A percentile compares a stretch with the other conserved stretches of the same genome.
These are phyloP conservation scores for Clavispora fructus DNA, from an alignment of 805 yeast genomes.

Conservation along the genomic window DNA sequence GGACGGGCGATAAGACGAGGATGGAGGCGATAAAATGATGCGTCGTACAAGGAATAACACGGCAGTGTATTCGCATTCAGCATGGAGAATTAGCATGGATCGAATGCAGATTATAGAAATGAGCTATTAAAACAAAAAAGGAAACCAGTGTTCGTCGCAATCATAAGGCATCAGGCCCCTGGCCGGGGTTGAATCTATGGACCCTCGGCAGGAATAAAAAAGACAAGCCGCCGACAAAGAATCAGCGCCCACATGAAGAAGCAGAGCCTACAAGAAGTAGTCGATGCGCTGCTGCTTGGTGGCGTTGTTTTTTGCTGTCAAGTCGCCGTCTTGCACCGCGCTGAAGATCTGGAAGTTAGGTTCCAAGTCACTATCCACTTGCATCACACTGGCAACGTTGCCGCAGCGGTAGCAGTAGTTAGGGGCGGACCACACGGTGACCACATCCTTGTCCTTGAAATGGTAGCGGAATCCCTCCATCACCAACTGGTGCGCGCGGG, in stretches of 20 bases:
- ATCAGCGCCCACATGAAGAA: neutral
- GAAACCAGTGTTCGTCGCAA: neutral
- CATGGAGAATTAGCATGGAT: neutral
- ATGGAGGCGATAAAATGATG: too few relatives aligned
- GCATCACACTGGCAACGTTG: constrained; percentile 97
- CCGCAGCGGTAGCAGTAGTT: constrained; percentile 97
- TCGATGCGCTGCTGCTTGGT: constrained; percentile 42
- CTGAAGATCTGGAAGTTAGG: constrained; percentile 92
- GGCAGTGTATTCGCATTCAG: neutral
- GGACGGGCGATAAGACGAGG: too few relatives aligned
- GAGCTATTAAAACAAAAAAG: neutral
- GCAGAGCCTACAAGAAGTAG: constrained; percentile 29
- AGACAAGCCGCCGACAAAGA: neutral
- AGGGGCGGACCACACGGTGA: constrained; percentile 97
- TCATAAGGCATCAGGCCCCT: neutral
- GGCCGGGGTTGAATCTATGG: neutral
- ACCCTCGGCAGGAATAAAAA: neutral
- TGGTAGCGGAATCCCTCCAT: constrained; percentile 98
- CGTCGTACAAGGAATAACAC: neutral
- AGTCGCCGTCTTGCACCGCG: constrained; percentile 85
- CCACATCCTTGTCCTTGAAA: constrained; percentile 93
- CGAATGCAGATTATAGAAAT: neutral
- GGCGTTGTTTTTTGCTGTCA: constrained; percentile 33
- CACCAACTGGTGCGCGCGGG: constrained; percentile 95
- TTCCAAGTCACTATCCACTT: constrained; percentile 77